Evolutionary conservation across 1,284 basidiomycete species (phyloP).

Genomic region (Leccinum huronense): DNA sequence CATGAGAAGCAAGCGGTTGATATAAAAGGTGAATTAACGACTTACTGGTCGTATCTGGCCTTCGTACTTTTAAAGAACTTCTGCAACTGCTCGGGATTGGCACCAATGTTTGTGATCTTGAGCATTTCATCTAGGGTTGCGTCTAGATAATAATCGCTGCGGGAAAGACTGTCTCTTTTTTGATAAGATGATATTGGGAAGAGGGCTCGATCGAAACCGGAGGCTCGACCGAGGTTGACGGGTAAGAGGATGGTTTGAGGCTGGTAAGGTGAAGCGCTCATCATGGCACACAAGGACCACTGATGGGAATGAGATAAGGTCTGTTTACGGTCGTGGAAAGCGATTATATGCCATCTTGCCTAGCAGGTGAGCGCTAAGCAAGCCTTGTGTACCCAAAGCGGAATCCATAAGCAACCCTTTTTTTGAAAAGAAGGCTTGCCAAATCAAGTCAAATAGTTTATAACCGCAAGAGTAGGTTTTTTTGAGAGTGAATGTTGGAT

Average conservation of each 20-base stretch:
- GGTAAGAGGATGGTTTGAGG: conserved; percentile 9
- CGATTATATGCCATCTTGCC: conserved; percentile 7
- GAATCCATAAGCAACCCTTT: neutral
- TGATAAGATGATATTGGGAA: conserved; percentile 5
- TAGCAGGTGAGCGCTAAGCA: neutral
- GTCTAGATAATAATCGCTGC: conserved; percentile 10
- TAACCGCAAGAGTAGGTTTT: too few relatives aligned
- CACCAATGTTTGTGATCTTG: conserved; percentile 6
- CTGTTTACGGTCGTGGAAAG: conserved; percentile 4
- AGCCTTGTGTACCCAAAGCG: conserved; percentile 6
- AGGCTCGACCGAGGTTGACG: conserved; percentile 8
- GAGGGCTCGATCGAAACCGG: conserved; percentile 5
- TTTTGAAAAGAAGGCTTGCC: too few relatives aligned
- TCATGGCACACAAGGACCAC: too few relatives aligned
- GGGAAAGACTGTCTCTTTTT: neutral
- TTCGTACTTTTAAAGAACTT: neutral
- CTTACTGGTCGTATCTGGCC: conserved; percentile 10
- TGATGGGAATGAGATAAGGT: neutral
- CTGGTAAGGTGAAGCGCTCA: too few relatives aligned
- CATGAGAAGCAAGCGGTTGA: neutral
- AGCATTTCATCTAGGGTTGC: conserved; percentile 18
- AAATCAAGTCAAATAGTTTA: too few relatives aligned
- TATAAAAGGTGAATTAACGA: neutral
- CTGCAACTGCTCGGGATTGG: neutral
- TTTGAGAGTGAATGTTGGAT: too few relatives aligned